Evolutionary conservation across 2,329 filamentous ascomycete genomes (phyloP).

Genomic region (Domatiomyces catenatus): DNA sequence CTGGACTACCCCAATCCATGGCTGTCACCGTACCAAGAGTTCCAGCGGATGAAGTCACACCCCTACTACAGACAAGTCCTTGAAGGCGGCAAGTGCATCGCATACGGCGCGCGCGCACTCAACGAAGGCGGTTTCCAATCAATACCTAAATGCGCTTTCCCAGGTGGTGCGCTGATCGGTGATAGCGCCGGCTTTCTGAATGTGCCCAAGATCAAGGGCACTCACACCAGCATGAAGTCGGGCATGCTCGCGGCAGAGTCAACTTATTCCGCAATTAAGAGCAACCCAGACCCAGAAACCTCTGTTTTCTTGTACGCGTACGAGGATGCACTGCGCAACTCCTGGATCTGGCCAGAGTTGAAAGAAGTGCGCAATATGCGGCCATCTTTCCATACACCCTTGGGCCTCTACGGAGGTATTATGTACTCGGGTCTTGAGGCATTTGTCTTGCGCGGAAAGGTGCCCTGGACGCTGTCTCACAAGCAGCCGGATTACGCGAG

Average conservation of each 20-base stretch:
- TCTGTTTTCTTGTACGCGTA: constrained; percentile 82
- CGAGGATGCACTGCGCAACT: constrained; percentile 72
- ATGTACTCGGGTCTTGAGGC: constrained; percentile 88
- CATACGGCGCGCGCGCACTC: constrained; percentile 80
- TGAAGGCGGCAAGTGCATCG: constrained; percentile 95
- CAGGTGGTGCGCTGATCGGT: constrained; percentile 85
- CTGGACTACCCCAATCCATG: constrained; percentile 95
- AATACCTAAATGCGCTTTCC: constrained; percentile 92
- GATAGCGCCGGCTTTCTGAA: constrained; percentile 96
- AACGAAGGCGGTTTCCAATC: constrained; percentile 95
- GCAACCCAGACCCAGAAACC: constrained; percentile 41
- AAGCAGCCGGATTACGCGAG: constrained; percentile 59
- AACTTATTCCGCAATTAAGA: constrained; percentile 58
- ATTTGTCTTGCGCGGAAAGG: constrained; percentile 67
- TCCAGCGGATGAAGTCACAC: constrained; percentile 97
- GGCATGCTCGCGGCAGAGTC: constrained; percentile 94
- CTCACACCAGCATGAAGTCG: constrained; percentile 93
- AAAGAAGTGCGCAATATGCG: constrained; percentile 95
- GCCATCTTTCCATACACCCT: constrained; percentile 75
- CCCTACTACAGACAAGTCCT: constrained; percentile 73
- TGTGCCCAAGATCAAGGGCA: constrained; percentile 96
- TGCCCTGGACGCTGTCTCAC: constrained; percentile 87
- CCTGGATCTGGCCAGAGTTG: constrained; percentile 83
- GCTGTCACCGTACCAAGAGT: constrained; percentile 88
- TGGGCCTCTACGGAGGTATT: constrained; percentile 80